phyloP scores from a whole-genome alignment of 768 basidiomycete genomes.

The Trametes maxima region DNA sequence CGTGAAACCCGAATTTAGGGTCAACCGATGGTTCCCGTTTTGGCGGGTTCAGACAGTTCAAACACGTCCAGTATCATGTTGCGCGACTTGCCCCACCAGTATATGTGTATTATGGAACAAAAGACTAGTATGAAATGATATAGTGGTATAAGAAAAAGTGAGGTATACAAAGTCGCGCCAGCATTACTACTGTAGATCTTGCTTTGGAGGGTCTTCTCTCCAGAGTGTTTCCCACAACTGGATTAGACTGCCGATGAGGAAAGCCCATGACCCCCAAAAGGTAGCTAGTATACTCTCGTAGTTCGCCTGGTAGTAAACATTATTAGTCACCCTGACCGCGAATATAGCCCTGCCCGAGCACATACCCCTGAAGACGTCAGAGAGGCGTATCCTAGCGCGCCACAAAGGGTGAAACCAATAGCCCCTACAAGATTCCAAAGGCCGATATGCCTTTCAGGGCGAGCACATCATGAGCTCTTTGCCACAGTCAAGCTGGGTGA shows the following conservation, averaged over 20 bases:
- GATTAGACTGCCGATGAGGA: slow-evolving; percentile 58
- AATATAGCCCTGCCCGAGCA: not conserved
- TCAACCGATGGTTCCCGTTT: not conserved
- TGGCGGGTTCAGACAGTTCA: slow-evolving; percentile 1
- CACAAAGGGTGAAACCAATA: slow-evolving; percentile 59
- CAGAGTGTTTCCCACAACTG: slow-evolving; percentile 53
- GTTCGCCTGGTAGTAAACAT: slow-evolving; percentile 29
- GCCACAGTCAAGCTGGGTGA: not conserved
- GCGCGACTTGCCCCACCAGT: not conserved
- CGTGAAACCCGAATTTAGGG: slow-evolving; percentile 6
- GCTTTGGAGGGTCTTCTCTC: slow-evolving; percentile 21
- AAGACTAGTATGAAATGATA: no score
- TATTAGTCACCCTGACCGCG: not conserved
- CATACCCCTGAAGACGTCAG: slow-evolving; percentile 23
- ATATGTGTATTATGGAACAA: no score
- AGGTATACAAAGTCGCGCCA: not conserved
- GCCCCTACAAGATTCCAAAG: slow-evolving; percentile 66
- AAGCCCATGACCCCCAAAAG: slow-evolving; percentile 65
- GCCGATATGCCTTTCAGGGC: slow-evolving; percentile 26
- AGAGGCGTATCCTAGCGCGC: slow-evolving; percentile 53
- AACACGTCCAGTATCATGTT: not conserved
- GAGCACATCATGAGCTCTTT: slow-evolving; percentile 1
- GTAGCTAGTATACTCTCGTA: slow-evolving; percentile 58
- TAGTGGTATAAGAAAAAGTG: no score
- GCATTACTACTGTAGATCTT: not conserved